Evolutionary conservation across 305 asterid genomes (phyloP).

Genomic region (Fraxinus sp.): DNA sequence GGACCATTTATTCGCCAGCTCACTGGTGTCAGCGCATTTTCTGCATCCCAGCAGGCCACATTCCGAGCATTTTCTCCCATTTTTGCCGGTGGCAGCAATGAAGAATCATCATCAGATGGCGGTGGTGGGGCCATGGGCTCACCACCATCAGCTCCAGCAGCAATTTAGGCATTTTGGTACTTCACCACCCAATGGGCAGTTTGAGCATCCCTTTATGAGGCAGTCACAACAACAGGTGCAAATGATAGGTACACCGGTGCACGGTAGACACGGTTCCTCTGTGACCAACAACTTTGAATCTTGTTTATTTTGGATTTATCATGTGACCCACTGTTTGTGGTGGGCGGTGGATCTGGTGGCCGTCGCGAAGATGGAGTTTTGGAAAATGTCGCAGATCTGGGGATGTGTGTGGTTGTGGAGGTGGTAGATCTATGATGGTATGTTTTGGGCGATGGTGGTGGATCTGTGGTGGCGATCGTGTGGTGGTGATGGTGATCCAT

Average conservation of each 20-base stretch:
- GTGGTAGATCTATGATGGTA: no score
- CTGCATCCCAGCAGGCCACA: conserved; percentile 53
- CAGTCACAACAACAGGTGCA: conserved; percentile 52
- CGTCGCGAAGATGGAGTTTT: no score
- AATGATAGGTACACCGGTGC: conserved; percentile 56
- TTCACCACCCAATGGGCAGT: conserved; percentile 5
- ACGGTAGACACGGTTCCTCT: conserved; percentile 19
- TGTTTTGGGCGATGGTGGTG: no score
- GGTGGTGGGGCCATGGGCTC: conserved; percentile 26
- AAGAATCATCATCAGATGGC: conserved; percentile 45
- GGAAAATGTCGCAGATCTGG: no score
- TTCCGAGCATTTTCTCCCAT: conserved; percentile 68
- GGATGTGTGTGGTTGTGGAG: no score
- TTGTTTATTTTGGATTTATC: no score
- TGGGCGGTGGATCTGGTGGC: no score
- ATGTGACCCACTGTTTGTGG: no score
- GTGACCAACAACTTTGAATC: background rate
- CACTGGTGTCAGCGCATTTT: conserved; percentile 84
- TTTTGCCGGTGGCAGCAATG: conserved; percentile 44
- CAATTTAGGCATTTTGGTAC: conserved; percentile 7
- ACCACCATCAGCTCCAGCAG: conserved; percentile 24
- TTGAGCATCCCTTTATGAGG: conserved; percentile 39
- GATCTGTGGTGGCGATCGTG: no score
- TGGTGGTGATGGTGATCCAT: no score
- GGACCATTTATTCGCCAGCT: conserved; percentile 67